phyloP scores from a whole-genome alignment of 495 filamentous ascomycete genomes.

The Aspergillus homomorphus region DNA sequence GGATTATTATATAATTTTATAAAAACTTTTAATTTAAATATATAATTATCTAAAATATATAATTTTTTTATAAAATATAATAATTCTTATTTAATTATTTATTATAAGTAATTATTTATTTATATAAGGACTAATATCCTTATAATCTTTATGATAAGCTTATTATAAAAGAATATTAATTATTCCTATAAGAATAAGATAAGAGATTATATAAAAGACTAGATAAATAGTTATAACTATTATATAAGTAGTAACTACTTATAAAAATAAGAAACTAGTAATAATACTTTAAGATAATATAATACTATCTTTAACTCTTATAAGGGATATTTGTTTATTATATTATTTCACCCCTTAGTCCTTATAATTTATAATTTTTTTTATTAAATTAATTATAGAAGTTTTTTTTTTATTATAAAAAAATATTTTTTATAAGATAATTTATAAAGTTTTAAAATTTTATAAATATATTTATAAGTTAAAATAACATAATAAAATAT shows the following conservation, averaged over 20 bases:
- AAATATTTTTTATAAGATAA: neutral
- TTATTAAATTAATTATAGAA: constrained; percentile 1
- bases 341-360: neutral
- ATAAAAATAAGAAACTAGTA: no score
- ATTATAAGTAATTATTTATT: neutral
- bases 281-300: neutral
- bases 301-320: neutral
- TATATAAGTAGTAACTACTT: no score
- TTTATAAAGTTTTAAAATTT: neutral
- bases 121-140: no score
- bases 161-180: neutral
- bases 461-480: neutral
- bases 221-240: neutral
- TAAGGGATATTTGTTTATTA: neutral
- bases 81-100: neutral
- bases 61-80: neutral
- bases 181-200: neutral
- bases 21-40: neutral
- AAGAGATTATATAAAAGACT: neutral
- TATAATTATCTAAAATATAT: neutral
- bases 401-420: neutral
- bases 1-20: neutral
- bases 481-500: neutral
- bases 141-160: neutral
- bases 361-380: neutral